Conservation (phyloP, 257 asterid species). For the Phtheirospermum japonicum region DNA sequence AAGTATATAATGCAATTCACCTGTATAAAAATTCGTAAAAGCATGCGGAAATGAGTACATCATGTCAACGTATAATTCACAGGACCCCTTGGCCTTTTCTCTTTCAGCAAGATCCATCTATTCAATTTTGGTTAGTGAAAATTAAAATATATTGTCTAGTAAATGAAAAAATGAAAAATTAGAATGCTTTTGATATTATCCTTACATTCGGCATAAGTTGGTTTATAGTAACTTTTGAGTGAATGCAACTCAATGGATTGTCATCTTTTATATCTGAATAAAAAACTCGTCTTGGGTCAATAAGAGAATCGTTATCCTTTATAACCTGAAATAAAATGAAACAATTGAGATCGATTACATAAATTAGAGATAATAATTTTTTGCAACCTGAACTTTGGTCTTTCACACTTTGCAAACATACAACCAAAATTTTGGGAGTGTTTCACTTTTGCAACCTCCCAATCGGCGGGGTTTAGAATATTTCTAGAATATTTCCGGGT, state of each 20-base stretch:
- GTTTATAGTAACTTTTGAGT: neutral
- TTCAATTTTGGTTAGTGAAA: neutral
- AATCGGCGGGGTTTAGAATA: too few relatives aligned
- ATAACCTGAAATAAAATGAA: neutral
- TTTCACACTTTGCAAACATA: too few relatives aligned
- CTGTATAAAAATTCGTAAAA: neutral
- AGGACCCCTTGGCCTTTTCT: neutral
- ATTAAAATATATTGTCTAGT: neutral
- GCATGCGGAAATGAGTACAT: slow-evolving; percentile 5
- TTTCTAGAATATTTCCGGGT: too few relatives aligned
- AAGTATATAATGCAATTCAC: neutral
- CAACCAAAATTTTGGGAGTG: too few relatives aligned
- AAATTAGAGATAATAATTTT: neutral
- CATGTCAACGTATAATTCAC: slow-evolving; percentile 6
- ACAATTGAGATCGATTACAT: neutral
- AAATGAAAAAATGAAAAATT: neutral
- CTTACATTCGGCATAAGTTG: neutral
- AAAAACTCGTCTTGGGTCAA: neutral
- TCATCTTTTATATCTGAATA: slow-evolving; percentile 1
- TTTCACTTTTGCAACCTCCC: too few relatives aligned
- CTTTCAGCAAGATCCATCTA: neutral
- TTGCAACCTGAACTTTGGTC: too few relatives aligned
- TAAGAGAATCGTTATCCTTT: neutral
- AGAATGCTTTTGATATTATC: neutral
- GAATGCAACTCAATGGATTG: neutral